These are phyloP conservation scores for Monosporozyma servazzii DNA, from an alignment of 805 yeast species.

Conservation along the genomic window DNA sequence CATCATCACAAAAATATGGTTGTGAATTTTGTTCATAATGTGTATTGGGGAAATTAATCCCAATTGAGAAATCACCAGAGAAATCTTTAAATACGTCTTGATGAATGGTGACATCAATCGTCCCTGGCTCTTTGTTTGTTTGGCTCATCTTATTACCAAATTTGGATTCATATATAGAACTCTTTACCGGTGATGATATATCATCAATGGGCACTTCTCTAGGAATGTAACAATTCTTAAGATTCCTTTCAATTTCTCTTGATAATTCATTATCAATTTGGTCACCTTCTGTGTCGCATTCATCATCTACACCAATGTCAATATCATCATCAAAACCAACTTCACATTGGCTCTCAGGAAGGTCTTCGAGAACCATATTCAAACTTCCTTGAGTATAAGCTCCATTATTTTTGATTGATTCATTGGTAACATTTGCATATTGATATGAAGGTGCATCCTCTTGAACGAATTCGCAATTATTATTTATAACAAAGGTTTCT, in stretches of 20 bases:
- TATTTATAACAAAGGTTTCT: background rate
- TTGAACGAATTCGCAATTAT: background rate
- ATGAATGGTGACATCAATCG: background rate
- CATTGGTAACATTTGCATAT: background rate
- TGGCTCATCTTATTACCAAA: background rate
- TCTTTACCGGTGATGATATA: background rate
- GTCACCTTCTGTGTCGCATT: conserved; percentile 8
- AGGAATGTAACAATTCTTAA: conserved; percentile 14
- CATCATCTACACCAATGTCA: conserved; percentile 1
- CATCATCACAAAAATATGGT: background rate
- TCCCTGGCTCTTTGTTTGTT: background rate
- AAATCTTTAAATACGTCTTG: background rate
- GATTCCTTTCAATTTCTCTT: conserved; percentile 12
- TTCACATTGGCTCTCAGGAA: background rate
- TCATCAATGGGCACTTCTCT: conserved; percentile 6
- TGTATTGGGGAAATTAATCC: background rate
- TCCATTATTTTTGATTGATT: background rate
- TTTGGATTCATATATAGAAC: background rate
- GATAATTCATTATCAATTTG: conserved; percentile 9
- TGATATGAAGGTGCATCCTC: background rate
- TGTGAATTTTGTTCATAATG: background rate
- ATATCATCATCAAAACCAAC: conserved; percentile 2
- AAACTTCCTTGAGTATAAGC: background rate
- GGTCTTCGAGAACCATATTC: background rate
- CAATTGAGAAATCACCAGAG: background rate